Evolutionary conservation across 179 eudicot genomes (phyloP).

Genomic region (Nepenthes alata): DNA sequence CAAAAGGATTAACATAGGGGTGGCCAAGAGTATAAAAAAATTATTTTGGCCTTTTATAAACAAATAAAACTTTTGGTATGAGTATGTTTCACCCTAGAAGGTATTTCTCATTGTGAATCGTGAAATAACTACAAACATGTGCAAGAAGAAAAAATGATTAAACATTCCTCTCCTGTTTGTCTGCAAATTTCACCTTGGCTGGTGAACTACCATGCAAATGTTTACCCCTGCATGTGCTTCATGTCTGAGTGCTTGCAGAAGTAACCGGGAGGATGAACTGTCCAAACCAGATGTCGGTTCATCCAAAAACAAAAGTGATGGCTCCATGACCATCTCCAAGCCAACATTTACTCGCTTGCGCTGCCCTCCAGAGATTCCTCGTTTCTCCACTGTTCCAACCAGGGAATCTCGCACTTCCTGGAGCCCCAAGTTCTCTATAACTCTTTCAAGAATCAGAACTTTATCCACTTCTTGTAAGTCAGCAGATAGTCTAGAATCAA

Average conservation of each 20-base stretch:
- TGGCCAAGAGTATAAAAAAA: too few species aligned
- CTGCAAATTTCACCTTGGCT: slow-evolving; percentile 50
- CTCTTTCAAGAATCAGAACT: slow-evolving; percentile 83
- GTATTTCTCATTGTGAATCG: too few species aligned
- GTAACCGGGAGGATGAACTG: slow-evolving; percentile 73
- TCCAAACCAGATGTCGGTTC: slow-evolving; percentile 95
- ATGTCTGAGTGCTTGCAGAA: slow-evolving; percentile 72
- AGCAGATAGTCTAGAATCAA: slow-evolving; percentile 39
- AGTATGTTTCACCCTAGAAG: too few species aligned
- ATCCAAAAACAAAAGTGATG: slow-evolving; percentile 78
- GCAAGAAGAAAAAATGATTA: too few species aligned
- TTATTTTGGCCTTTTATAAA: too few species aligned
- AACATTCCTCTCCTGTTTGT: too few species aligned
- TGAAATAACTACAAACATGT: too few species aligned
- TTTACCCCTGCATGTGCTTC: slow-evolving; percentile 88
- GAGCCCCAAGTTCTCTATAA: slow-evolving; percentile 67
- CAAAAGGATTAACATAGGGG: too few species aligned
- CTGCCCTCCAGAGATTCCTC: slow-evolving; percentile 95
- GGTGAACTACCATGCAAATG: slow-evolving; percentile 91
- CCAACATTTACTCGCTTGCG: slow-evolving; percentile 86
- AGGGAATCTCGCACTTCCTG: slow-evolving; percentile 65
- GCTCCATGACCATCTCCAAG: slow-evolving; percentile 90
- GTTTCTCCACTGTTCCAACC: slow-evolving; percentile 82
- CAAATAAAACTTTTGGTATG: too few species aligned
- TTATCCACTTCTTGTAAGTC: slow-evolving; percentile 46